Base-by-base conservation (phyloP, 179 eudicot species). In the Silene vulgaris region DNA sequence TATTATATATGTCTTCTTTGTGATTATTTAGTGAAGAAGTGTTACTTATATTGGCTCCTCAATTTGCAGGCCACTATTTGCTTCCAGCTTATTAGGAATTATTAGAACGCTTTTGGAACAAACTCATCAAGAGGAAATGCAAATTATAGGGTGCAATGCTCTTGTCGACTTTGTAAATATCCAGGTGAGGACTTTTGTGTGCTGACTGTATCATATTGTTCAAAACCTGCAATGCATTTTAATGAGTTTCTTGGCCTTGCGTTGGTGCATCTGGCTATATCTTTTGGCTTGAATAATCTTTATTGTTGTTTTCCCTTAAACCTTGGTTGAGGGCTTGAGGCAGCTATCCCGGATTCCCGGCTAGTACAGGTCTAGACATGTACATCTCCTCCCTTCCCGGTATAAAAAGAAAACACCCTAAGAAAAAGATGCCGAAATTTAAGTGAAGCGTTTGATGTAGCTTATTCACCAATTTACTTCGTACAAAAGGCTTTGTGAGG, bases 31-130 rank as follows among this genome's bases (percentile, higher is more conserved):
- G 73, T 8, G n/a, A 21, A 7, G 48, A 77, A 14, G 20, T 69
- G 20, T 56, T 30, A 20, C 71, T 70, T 45, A 62, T 69, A 12
- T 54, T 43, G 37, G 21, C 30, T 32, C 43, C 75, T 71, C 52
- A 3, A 14, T 70, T 81, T 82, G 84, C 96, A 92, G 97, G 97
- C 89, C 96, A 17, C 86, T 92, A 19, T 90, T 85, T 78, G 92
- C 94, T 56, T 77, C 83, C 82, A 89, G 96, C 81, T 85, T 91
- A 77, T 81, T 92, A 83, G 96, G 84, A 79, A 81, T 89, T 69
- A 74, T 87, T 45, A 88, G 91, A 28, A 88, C 94, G 5, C 94
- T 92, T 71, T 76, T 89, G 80, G 97, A 90, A 6, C 96, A 92
- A 74, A 87, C 89, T 62, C 78, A 61, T 37, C 82, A 75, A 63